phyloP scores from a whole-genome alignment of 768 basidiomycete genomes.

The Antrodiella citrinella region DNA sequence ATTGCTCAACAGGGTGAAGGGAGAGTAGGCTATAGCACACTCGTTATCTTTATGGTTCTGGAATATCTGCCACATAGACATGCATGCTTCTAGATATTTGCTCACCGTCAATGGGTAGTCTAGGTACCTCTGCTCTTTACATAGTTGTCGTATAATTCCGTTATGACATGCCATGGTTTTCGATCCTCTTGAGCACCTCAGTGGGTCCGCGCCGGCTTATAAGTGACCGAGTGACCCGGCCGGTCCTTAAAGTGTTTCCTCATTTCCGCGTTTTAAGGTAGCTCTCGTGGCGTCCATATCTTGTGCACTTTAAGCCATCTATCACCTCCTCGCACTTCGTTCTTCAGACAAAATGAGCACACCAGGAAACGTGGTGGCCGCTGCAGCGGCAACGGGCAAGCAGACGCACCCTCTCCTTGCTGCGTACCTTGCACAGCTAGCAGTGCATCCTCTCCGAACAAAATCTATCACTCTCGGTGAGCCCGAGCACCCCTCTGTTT shows the following conservation, averaged over 20 bases:
- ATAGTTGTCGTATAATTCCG: neutral
- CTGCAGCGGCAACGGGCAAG: neutral
- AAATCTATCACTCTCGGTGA: constrained; percentile 71
- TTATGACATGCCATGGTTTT: neutral
- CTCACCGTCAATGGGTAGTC: neutral
- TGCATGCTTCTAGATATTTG: neutral
- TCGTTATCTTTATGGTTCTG: neutral
- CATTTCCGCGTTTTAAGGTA: too few relatives aligned
- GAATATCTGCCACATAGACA: neutral
- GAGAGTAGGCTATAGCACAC: constrained; percentile 1
- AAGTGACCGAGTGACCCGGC: neutral
- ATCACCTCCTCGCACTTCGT: neutral
- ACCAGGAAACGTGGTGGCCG: neutral
- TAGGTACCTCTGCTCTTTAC: neutral
- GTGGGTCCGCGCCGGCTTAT: neutral
- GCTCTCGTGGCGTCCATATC: too few relatives aligned
- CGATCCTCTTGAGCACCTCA: neutral
- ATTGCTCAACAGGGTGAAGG: constrained; percentile 7
- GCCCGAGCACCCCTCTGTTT: constrained; percentile 6
- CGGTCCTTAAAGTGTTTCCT: neutral
- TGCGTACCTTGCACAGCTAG: constrained; percentile 65
- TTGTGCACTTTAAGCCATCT: too few relatives aligned
- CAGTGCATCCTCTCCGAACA: constrained; percentile 65
- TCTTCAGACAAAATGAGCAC: constrained; percentile 3
- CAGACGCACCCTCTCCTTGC: constrained; percentile 7